A percentile compares a stretch with the other conserved stretches of the same genome.
phyloP scores from a whole-genome alignment of 495 filamentous ascomycete species.

The Astrothelium subdiscretum region DNA sequence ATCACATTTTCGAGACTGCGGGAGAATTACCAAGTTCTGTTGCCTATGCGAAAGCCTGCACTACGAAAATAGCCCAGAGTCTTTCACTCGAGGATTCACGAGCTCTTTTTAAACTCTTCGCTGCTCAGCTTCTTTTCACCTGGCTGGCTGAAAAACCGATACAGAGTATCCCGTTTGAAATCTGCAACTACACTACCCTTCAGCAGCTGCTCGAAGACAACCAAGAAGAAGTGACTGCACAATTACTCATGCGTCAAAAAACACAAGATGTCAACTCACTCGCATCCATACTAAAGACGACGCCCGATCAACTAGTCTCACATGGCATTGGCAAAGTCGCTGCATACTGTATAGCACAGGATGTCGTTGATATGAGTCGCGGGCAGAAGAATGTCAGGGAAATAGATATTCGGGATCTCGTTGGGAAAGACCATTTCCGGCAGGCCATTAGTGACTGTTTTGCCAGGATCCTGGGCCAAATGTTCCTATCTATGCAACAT shows the following conservation, averaged over 20 bases:
- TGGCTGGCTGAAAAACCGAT: constrained; percentile 59
- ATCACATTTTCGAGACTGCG: constrained; percentile 84
- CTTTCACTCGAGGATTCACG: constrained; percentile 52
- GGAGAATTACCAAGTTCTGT: constrained; percentile 51
- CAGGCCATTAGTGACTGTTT: constrained; percentile 53
- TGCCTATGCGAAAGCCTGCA: constrained; percentile 58
- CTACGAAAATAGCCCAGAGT: constrained; percentile 50
- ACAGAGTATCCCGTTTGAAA: constrained; percentile 59
- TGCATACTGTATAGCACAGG: constrained; percentile 73
- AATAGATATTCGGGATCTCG: constrained; percentile 49
- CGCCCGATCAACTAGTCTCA: constrained; percentile 45
- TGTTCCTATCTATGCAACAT: constrained; percentile 59
- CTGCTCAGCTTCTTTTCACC: constrained; percentile 83
- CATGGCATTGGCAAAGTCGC: constrained; percentile 67
- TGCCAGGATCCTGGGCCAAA: constrained; percentile 57
- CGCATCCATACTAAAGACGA: constrained; percentile 41
- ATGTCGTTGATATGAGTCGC: constrained; percentile 48
- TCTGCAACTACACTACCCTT: constrained; percentile 66
- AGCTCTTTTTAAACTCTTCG: constrained; percentile 74
- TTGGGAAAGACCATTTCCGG: constrained; percentile 37
- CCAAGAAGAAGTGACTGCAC: constrained; percentile 69
- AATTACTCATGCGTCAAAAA: constrained; percentile 73
- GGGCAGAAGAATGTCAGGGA: constrained; percentile 41
- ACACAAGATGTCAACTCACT: constrained; percentile 50
- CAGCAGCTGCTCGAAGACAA: constrained; percentile 57